These are phyloP conservation scores for Melianthus villosus DNA, from an alignment of 441 rosid species.

Conservation along the genomic window DNA sequence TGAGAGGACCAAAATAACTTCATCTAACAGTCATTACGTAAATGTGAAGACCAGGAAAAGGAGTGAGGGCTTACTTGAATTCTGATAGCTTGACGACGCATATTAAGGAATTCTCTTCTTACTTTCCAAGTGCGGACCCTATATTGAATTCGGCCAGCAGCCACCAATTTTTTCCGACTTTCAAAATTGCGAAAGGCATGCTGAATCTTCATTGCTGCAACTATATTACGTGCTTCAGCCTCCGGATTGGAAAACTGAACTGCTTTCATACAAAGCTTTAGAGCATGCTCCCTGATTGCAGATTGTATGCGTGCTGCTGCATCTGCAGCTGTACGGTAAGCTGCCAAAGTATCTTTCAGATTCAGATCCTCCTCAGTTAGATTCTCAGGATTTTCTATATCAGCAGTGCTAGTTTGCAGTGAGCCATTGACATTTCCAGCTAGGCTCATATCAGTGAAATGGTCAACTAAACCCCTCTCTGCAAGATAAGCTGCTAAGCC, in stretches of 20 bases:
- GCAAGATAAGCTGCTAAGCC: constrained; percentile 88
- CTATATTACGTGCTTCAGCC: constrained; percentile 52
- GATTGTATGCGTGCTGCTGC: constrained; percentile 86
- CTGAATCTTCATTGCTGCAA: constrained; percentile 91
- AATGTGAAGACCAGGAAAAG: too few relatives aligned
- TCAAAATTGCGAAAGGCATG: constrained; percentile 70
- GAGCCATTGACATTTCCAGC: constrained; percentile 84
- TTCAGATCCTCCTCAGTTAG: constrained; percentile 46
- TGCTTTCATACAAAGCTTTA: constrained; percentile 41
- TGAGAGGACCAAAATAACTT: too few relatives aligned
- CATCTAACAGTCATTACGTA: too few relatives aligned
- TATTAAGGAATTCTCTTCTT: constrained; percentile 48
- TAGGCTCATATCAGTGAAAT: constrained; percentile 56
- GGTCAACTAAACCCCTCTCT: constrained; percentile 67
- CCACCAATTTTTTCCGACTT: constrained; percentile 49
- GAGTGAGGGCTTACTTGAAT: constrained; percentile 51
- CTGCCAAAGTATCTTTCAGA: constrained; percentile 68
- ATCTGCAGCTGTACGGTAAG: constrained; percentile 76
- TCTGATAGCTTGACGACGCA: constrained; percentile 59
- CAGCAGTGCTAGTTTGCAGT: constrained; percentile 29
- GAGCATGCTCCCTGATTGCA: constrained; percentile 73
- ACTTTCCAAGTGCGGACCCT: constrained; percentile 82
- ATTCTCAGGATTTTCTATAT: constrained; percentile 19
- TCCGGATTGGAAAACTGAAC: constrained; percentile 38
- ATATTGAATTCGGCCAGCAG: constrained; percentile 71